Base-by-base conservation (phyloP, 768 basidiomycete genomes). In the Auricularia heimuer region DNA sequence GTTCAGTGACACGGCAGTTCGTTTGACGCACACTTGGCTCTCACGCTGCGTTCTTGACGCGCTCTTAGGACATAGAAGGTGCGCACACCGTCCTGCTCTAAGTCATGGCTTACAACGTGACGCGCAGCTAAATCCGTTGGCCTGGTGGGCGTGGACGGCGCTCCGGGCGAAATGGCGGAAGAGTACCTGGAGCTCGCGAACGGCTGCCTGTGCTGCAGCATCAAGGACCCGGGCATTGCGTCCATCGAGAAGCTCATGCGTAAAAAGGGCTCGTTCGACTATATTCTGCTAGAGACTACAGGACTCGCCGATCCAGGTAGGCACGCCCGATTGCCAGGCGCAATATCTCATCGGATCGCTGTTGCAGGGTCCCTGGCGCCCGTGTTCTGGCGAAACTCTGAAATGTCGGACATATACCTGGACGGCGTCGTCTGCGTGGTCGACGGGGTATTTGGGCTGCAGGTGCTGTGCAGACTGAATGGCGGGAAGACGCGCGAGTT, bases 161-260 rank as follows among this genome's bases (percentile, higher is more conserved):
- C 66, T 3, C 72, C 81, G 12, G 85, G 82, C 18, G 82, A 85
- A 61, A 78, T 84, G 56, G 87, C 88, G 1, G 89, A 93, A 72
- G 92, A 95, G 70, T 85, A 96, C 71, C 83, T 99, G 10, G 94
- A 97, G 69, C 82, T 98, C 1, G 87, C 94, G 0, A 96, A 99
- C 73, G 97, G 97, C 18, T 98, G 97, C 74, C 75, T 99, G n/a
- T 99, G 97, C 75, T 99, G 97, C 73, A 95, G 94, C 66, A 92
- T 98, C 77, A 96, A 97, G 70, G 95, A 98, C 73, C 81, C 86
- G 11, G 97, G 97, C 2, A 82, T 91, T 0, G 91, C 94, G 24
- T 94, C 97, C 6, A 97, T 99, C 63, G 93, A 97, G 74, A 90
- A 90, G 70, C 79, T 98, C 64, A 92, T 94, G 90, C 77, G 82